These are phyloP conservation scores for Phytophthora meadii DNA, from an alignment of 352 stramenopile genomes.

Conservation along the genomic window DNA sequence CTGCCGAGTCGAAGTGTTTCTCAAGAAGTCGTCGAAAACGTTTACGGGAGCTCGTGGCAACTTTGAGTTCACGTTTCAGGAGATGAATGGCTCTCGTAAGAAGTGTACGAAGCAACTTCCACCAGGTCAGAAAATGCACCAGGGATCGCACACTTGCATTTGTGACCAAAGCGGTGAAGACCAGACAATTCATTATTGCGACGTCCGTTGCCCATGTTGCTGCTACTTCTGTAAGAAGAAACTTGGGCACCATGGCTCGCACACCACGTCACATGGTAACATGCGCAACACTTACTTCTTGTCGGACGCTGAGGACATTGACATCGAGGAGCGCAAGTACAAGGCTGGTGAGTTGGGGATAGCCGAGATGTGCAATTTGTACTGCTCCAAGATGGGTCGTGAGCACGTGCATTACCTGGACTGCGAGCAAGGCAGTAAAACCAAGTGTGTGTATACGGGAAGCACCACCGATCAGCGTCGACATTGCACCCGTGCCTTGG, in stretches of 20 bases:
- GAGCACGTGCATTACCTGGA: conserved; percentile 79
- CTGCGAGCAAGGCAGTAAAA: conserved; percentile 51
- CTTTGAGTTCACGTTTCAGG: conserved; percentile 80
- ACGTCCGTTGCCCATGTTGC: conserved; percentile 73
- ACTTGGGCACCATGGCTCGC: conserved; percentile 52
- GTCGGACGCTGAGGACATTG: conserved; percentile 61
- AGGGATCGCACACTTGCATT: conserved; percentile 56
- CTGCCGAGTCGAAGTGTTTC: conserved; percentile 73
- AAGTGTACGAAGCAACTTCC: conserved; percentile 56
- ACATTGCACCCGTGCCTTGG: conserved; percentile 63
- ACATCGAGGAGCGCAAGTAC: conserved; percentile 81
- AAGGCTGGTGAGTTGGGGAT: conserved; percentile 63
- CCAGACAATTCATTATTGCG: conserved; percentile 66
- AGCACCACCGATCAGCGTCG: conserved; percentile 63
- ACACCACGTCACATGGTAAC: conserved; percentile 81
- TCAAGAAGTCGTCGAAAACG: conserved; percentile 73
- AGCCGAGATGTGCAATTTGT: conserved; percentile 85
- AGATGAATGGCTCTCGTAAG: conserved; percentile 82
- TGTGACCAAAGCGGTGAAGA: conserved; percentile 17
- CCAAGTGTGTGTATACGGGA: conserved; percentile 60
- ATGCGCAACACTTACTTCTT: conserved; percentile 84
- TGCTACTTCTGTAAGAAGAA: conserved; percentile 81
- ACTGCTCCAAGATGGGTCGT: conserved; percentile 82
- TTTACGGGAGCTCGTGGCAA: conserved; percentile 62
- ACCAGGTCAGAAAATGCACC: conserved; percentile 54